A percentile compares a stretch with the other conserved stretches of the same genome.
Conservation (phyloP, 2,329 filamentous ascomycete genomes). For the Nectriaceae sp. region DNA sequence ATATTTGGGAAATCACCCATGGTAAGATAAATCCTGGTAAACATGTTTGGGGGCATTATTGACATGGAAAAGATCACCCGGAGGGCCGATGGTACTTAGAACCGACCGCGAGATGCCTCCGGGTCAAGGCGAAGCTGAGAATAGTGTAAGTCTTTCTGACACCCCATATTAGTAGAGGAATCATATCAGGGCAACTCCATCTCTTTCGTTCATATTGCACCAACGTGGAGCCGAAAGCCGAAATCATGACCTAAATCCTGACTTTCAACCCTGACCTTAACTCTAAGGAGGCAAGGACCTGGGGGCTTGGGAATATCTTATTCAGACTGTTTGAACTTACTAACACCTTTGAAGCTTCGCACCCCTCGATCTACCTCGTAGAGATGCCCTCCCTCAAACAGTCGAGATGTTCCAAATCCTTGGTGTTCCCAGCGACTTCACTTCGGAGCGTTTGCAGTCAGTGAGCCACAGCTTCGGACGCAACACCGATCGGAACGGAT, state of each 20-base stretch:
- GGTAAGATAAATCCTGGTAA: conserved; percentile 6
- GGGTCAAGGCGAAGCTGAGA: conserved; percentile 24
- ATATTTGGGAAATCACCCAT: conserved; percentile 27
- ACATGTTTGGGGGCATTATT: background rate
- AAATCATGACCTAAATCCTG: too few relatives aligned
- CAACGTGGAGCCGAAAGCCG: too few relatives aligned
- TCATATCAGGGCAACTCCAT: background rate
- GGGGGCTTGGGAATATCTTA: too few relatives aligned
- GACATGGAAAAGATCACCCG: conserved; percentile 20
- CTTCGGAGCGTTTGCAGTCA: conserved; percentile 29
- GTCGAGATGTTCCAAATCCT: conserved; percentile 33
- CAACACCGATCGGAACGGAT: conserved; percentile 25
- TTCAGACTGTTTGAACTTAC: too few relatives aligned
- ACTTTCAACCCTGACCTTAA: too few relatives aligned
- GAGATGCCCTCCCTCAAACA: conserved; percentile 21
- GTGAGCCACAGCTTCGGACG: conserved; percentile 38
- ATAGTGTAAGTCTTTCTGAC: conserved; percentile 27
- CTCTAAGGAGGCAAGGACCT: too few relatives aligned
- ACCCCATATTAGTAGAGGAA: background rate
- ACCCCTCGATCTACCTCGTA: conserved; percentile 28
- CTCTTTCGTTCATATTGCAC: too few relatives aligned
- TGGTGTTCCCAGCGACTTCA: conserved; percentile 33
- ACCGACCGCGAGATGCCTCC: conserved; percentile 21
- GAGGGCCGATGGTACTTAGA: conserved; percentile 29
- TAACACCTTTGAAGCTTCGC: conserved; percentile 24